Evolutionary conservation across 2,329 filamentous ascomycete species (phyloP), one percentile per base, ranked within the genome.

Genomic region (Cercospora nicotianae): DNA sequence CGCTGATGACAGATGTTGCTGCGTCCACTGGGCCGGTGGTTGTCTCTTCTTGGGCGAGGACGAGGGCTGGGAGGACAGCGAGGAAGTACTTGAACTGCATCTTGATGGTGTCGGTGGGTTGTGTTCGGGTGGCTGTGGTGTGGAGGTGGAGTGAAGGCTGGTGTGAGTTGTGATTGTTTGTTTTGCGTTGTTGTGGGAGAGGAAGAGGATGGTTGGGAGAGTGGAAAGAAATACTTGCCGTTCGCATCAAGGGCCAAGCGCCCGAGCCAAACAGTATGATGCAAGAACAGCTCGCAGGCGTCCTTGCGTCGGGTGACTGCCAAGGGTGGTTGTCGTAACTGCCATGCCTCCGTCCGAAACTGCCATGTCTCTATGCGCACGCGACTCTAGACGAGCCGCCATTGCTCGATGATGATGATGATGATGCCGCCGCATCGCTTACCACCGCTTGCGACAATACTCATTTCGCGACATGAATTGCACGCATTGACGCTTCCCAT

Each of bases 41-140:
- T 1, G 60, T 62, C 13, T 23, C 60, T 6, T 55, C 42, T 30
- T 53, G 42, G 45, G 60, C 42, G 28, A 63, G 28, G 30, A 39
- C 39, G 42, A 63, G 26, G 12, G 60, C 60, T 20, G 42, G 28
- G 18, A 55, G 8, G 60, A 45, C 60, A 13, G 45, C 45, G 60
- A 63, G 60, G 45, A 55, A 18, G 60, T 63, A 63, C 60, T 63
- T 63, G 60, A 63, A 53, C 45, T 63, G 60, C 60, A 63, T 63
- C 23, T 63, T 63, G 42, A 16, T 16, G 42, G 26, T 51, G 26
- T 26, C 23, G n/a, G 53, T 30, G 26, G 20, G 45, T 51, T 31
- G 53, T 18, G 26, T 16, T 18, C 4, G 26, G 10, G 10, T 51
- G 48, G 8, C 12, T 53, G 48, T 53, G 20, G 23, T 53, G 55